These are phyloP conservation scores for Vigna hirtella DNA, from an alignment of 306 rosid species.

Conservation along the genomic window DNA sequence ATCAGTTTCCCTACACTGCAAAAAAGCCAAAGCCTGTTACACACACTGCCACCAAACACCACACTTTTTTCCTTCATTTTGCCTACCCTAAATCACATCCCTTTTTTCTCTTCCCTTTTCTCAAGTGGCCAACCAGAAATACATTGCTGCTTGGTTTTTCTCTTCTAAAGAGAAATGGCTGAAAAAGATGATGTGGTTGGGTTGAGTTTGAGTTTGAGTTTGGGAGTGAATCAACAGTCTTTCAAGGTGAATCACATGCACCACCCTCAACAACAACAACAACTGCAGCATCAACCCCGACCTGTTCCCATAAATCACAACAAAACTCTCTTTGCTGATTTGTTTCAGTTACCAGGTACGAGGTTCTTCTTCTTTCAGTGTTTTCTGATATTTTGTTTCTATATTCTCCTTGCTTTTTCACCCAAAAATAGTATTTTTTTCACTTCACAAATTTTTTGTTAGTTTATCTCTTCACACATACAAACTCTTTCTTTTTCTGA, in stretches of 20 bases:
- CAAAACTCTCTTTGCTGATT: slow-evolving; percentile 46
- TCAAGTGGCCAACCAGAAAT: background rate
- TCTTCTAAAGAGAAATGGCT: slow-evolving; percentile 46
- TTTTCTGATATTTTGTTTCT: background rate
- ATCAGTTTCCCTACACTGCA: slow-evolving; percentile 50
- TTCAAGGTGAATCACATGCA: slow-evolving; percentile 46
- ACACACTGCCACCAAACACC: slow-evolving; percentile 37
- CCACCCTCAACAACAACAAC: slow-evolving; percentile 31
- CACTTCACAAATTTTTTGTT: background rate
- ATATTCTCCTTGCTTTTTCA: background rate
- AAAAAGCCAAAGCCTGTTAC: slow-evolving; percentile 51
- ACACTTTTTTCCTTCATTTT: slow-evolving; percentile 41
- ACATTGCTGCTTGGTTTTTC: background rate
- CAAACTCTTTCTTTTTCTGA: background rate
- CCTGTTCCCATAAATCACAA: slow-evolving; percentile 39
- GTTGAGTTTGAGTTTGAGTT: slow-evolving; percentile 53
- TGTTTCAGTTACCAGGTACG: slow-evolving; percentile 55
- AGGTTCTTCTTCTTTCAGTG: background rate
- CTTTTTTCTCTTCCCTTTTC: too few relatives aligned
- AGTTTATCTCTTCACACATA: background rate
- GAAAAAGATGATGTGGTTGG: slow-evolving; percentile 59
- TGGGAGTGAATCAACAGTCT: slow-evolving; percentile 46
- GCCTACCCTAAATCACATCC: background rate
- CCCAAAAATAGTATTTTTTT: background rate
- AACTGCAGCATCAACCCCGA: background rate